These are phyloP conservation scores for Warburgia ugandensis DNA, from an alignment of 164 flowering plant species.

Conservation along the genomic window DNA sequence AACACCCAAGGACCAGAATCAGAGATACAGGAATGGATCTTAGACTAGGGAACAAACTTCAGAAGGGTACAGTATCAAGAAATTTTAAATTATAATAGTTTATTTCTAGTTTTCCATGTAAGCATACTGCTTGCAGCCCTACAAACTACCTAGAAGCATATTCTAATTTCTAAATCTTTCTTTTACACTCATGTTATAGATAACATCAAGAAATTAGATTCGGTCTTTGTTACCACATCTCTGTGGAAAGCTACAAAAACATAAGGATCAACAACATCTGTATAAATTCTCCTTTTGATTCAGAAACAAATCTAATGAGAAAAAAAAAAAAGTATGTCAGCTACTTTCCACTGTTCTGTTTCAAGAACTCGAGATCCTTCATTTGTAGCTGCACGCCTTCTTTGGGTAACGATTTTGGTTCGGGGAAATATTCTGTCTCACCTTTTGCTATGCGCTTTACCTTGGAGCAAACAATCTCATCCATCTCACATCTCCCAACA, in stretches of 20 bases:
- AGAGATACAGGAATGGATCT: no score
- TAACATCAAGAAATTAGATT: no score
- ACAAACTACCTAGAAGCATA: no score
- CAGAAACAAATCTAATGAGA: neutral
- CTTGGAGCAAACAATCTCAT: constrained; percentile 52
- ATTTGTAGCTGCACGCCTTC: constrained; percentile 73
- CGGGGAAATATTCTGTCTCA: constrained; percentile 27
- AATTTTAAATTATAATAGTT: no score
- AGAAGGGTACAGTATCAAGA: no score
- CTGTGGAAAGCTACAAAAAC: neutral
- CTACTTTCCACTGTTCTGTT: constrained; percentile 39
- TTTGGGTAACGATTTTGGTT: constrained; percentile 53
- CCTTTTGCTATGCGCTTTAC: constrained; percentile 55
- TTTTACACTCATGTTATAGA: no score
- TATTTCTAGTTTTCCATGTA: no score
- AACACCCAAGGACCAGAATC: no score
- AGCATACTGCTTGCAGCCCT: no score
- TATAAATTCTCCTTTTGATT: neutral
- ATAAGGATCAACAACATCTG: neutral
- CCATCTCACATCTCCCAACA: constrained; percentile 41
- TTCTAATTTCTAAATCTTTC: no score
- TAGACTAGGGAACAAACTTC: no score
- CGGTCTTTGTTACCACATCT: no score
- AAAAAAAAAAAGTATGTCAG: neutral
- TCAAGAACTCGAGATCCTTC: constrained; percentile 83